These are phyloP conservation scores for Silene uniflora DNA, from an alignment of 148 eudicot species.

Conservation along the genomic window DNA sequence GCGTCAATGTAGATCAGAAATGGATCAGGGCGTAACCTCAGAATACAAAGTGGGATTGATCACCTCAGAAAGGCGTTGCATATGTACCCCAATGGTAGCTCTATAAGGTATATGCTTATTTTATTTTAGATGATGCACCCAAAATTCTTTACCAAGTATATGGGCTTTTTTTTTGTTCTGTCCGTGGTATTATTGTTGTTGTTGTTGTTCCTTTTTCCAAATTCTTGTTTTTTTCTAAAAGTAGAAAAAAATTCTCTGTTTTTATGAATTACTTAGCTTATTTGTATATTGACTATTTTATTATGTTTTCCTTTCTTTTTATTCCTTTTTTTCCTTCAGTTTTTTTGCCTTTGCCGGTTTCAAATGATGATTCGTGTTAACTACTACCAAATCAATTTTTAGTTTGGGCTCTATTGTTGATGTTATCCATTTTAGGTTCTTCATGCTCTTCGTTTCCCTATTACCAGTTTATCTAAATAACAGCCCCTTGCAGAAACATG, in stretches of 20 bases:
- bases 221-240: neutral
- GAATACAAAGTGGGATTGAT: constrained; percentile 56
- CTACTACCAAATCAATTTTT: too few relatives aligned
- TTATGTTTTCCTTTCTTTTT: too few relatives aligned
- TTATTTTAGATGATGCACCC: neutral
- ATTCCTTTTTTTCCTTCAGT: too few relatives aligned
- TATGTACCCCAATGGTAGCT: constrained; percentile 62
- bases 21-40: constrained; percentile 44
- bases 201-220: neutral
- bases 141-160: neutral
- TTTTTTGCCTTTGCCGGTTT: too few relatives aligned
- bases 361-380: neutral
- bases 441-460: neutral
- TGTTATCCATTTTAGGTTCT: neutral
- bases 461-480: neutral
- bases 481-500: constrained; percentile 56
- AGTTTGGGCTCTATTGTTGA: too few relatives aligned
- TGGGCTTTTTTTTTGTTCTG: neutral
- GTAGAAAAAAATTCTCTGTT: neutral
- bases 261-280: neutral
- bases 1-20: constrained; percentile 49
- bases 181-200: neutral
- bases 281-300: neutral
- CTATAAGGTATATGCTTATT: constrained; percentile 57
- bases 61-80: constrained; percentile 81